phyloP scores from a whole-genome alignment of 495 filamentous ascomycete species.

The Aspergillus asperescens region DNA sequence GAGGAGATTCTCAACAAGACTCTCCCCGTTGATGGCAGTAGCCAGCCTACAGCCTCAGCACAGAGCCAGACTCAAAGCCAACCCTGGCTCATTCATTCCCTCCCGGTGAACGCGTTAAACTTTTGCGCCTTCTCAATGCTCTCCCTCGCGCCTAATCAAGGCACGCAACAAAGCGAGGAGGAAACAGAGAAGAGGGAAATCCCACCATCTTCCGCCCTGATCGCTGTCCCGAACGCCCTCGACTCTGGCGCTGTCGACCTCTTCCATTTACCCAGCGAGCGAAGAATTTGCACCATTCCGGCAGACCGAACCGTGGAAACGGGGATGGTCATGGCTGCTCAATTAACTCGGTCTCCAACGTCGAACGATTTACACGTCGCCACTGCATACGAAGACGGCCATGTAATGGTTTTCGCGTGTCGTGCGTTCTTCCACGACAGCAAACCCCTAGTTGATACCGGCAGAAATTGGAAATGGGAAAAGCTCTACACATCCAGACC shows the following conservation, averaged over 20 bases:
- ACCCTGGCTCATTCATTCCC: slow-evolving; percentile 79
- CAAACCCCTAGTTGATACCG: slow-evolving; percentile 7
- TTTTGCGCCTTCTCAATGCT: slow-evolving; percentile 81
- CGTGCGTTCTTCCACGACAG: slow-evolving; percentile 19
- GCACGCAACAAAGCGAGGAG: neutral
- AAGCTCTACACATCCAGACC: slow-evolving; percentile 58
- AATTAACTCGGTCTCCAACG: slow-evolving; percentile 44
- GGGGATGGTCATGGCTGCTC: slow-evolving; percentile 89
- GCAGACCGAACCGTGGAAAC: slow-evolving; percentile 53
- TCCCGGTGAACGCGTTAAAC: slow-evolving; percentile 89
- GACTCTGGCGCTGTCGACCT: slow-evolving; percentile 79
- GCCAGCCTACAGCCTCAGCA: slow-evolving; percentile 21
- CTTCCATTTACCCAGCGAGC: slow-evolving; percentile 72
- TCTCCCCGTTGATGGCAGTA: slow-evolving; percentile 60
- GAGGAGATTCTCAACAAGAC: slow-evolving; percentile 53
- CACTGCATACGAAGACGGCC: slow-evolving; percentile 85
- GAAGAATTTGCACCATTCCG: slow-evolving; percentile 60
- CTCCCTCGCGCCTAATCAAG: slow-evolving; percentile 12
- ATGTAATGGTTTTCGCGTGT: slow-evolving; percentile 54
- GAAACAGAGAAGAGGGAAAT: neutral
- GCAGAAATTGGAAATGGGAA: slow-evolving; percentile 48
- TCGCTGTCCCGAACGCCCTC: slow-evolving; percentile 73
- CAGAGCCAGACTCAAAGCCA: slow-evolving; percentile 24
- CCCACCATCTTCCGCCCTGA: slow-evolving; percentile 37
- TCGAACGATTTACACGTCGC: slow-evolving; percentile 45